Conservation (phyloP, 371 early-diverging fungal genomes). For the Nematocida homosporus region DNA sequence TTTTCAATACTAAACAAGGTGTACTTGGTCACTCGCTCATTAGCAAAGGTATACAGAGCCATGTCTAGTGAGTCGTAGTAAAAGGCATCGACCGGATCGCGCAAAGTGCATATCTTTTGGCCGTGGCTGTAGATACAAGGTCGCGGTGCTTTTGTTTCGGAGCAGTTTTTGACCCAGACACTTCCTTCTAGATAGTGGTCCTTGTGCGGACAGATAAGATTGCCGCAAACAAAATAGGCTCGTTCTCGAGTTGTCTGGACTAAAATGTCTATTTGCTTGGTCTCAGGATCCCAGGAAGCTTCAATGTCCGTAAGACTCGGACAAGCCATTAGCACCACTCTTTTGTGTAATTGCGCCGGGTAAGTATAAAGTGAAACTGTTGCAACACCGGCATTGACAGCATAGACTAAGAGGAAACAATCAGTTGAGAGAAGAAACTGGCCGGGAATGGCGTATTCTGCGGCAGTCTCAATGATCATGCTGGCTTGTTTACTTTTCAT, state of each 20-base stretch:
- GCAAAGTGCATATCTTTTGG: neutral
- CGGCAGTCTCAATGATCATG: neutral
- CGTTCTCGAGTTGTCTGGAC: neutral
- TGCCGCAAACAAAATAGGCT: too few relatives aligned
- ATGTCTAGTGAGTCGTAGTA: conserved; percentile 32
- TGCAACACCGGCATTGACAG: neutral
- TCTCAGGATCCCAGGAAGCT: neutral
- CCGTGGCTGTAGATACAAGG: conserved; percentile 33
- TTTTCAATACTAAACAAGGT: conserved; percentile 11
- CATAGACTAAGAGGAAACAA: neutral
- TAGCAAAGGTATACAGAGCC: conserved; percentile 32
- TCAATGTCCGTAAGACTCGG: neutral
- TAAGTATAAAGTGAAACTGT: neutral
- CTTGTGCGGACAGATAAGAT: neutral
- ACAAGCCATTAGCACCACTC: neutral
- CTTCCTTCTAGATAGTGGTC: neutral
- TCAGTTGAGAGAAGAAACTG: neutral
- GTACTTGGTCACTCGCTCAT: conserved; percentile 12
- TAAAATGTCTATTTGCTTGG: neutral
- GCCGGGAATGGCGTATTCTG: neutral
- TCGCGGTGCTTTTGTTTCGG: neutral
- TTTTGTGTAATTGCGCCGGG: neutral
- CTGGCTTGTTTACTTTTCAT: too few relatives aligned
- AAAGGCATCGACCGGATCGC: neutral
- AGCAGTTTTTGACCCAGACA: conserved; percentile 8